Percentiles rank a stretch among this genome's conserved stretches.
These are phyloP conservation scores for Rhytidiadelphus loreus DNA, from an alignment of 225 moss, liverwort and hornwort species.

Conservation along the genomic window DNA sequence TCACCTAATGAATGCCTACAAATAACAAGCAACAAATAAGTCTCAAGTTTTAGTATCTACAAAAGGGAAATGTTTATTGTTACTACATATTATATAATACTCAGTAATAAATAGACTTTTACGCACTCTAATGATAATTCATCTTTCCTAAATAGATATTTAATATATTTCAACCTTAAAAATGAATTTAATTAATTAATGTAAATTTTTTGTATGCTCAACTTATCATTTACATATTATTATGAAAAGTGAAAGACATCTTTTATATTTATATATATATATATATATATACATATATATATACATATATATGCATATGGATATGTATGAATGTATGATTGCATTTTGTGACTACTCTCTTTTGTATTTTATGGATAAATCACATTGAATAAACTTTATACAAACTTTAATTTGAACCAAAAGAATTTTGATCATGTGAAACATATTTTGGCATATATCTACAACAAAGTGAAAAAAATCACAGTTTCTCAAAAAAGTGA, in stretches of 20 bases:
- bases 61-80: too few species aligned
- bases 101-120: not conserved
- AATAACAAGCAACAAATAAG: not conserved
- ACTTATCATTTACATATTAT: too few species aligned
- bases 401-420: not conserved
- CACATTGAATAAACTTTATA: rapidly evolving
- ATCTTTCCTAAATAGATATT: not conserved
- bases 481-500: not conserved
- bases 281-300: too few species aligned
- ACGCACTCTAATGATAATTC: not conserved
- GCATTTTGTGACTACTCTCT: not conserved
- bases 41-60: too few species aligned
- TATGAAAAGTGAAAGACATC: too few species aligned
- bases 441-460: too few species aligned
- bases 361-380: not conserved
- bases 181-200: not conserved
- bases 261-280: too few species aligned
- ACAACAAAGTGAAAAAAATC: not conserved
- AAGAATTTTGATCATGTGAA: not conserved
- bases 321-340: too few species aligned
- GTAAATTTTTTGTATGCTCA: not conserved
- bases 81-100: too few species aligned
- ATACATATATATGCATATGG: too few species aligned
- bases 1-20: not conserved
- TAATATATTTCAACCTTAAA: not conserved